Conservation (phyloP, 164 flowering plant species). For the Protea cynaroides region DNA sequence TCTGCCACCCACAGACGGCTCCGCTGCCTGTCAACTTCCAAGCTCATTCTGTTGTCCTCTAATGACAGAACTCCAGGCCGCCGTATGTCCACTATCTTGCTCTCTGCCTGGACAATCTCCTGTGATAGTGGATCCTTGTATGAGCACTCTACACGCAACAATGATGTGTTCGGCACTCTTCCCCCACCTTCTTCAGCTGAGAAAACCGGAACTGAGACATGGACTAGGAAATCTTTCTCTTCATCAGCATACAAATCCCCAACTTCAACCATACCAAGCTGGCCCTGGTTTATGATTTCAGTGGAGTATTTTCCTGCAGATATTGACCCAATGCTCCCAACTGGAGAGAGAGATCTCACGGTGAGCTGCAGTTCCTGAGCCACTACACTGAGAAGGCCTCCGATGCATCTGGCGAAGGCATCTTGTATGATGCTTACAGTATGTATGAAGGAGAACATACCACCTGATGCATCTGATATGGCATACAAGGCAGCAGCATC, state of each 20-base stretch:
- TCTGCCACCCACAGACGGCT: constrained; percentile 23
- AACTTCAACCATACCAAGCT: constrained; percentile 18
- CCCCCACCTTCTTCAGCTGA: background rate
- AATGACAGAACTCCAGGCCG: constrained; percentile 16
- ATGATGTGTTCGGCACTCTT: background rate
- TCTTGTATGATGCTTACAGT: constrained; percentile 28
- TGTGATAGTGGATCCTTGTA: constrained; percentile 19
- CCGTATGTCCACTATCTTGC: constrained; percentile 13
- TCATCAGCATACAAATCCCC: constrained; percentile 37
- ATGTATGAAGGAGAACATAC: constrained; percentile 37
- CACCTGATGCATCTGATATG: constrained; percentile 28
- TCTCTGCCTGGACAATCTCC: constrained; percentile 9
- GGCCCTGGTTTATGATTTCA: constrained; percentile 10
- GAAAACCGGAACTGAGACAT: constrained; percentile 18
- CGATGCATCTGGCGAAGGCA: constrained; percentile 47
- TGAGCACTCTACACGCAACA: constrained; percentile 18
- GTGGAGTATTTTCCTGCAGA: constrained; percentile 24
- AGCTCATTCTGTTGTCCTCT: constrained; percentile 2
- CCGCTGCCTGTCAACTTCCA: constrained; percentile 32
- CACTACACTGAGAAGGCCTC: constrained; percentile 47
- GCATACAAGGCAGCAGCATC: constrained; percentile 26
- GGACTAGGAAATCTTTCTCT: constrained; percentile 26
- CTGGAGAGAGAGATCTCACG: constrained; percentile 16
- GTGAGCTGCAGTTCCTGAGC: constrained; percentile 26
- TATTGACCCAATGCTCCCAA: constrained; percentile 21